Conservation (phyloP, 1,139 yeast species). For the Candida dubliniensis region DNA sequence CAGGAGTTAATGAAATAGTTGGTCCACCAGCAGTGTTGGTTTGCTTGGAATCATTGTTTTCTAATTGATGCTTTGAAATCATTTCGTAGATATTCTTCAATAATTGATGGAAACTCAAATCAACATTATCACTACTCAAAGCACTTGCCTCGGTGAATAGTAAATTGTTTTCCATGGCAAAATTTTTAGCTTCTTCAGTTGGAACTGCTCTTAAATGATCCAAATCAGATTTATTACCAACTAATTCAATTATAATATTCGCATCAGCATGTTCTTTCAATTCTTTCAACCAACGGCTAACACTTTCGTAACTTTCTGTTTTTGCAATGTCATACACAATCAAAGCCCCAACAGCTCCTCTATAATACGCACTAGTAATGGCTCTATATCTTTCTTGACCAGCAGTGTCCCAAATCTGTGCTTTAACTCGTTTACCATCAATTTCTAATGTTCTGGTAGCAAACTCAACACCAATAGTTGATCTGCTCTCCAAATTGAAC, state of each 20-base stretch:
- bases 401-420: slow-evolving; percentile 99
- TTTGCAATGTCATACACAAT: slow-evolving; percentile 95
- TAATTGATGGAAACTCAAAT: slow-evolving; percentile 88
- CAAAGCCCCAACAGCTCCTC: slow-evolving; percentile 98
- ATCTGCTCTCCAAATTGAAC: slow-evolving; percentile 89
- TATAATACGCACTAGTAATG: slow-evolving; percentile 92
- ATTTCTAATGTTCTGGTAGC: slow-evolving; percentile 95
- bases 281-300: slow-evolving; percentile 93
- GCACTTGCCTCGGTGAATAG: slow-evolving; percentile 98
- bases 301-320: slow-evolving; percentile 89
- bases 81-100: slow-evolving; percentile 90
- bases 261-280: slow-evolving; percentile 96
- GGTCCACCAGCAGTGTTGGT: slow-evolving; percentile 61
- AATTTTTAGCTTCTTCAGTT: slow-evolving; percentile 94
- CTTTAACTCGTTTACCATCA: slow-evolving; percentile 93
- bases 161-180: slow-evolving; percentile 90
- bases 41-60: slow-evolving; percentile 45
- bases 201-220: slow-evolving; percentile 96
- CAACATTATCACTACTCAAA: slow-evolving; percentile 91
- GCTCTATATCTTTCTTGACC: slow-evolving; percentile 99
- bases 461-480: slow-evolving; percentile 97
- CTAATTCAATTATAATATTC: slow-evolving; percentile 92
- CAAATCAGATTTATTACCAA: slow-evolving; percentile 84
- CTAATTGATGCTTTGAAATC: slow-evolving; percentile 85
- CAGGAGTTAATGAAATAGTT: slow-evolving; percentile 89